phyloP scores from a whole-genome alignment of 2,329 filamentous ascomycete species.

The Aspergillus sojae region DNA sequence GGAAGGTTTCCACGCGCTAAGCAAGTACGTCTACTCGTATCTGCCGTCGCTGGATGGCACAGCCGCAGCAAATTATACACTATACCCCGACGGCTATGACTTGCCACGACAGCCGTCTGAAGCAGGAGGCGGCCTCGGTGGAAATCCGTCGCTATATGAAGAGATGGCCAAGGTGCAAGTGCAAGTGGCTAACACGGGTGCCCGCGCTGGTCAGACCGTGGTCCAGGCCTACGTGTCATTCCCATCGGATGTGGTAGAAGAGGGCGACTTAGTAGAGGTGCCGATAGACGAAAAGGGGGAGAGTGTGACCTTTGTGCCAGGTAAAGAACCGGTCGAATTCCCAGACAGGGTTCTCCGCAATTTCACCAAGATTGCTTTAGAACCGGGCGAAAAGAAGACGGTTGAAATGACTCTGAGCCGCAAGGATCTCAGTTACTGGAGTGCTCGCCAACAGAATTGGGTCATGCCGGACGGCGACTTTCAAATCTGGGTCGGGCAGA shows the following conservation, averaged over 20 bases:
- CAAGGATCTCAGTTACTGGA: slow-evolving; percentile 75
- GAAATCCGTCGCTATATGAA: slow-evolving; percentile 53
- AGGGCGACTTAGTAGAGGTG: slow-evolving; percentile 16
- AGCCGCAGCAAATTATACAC: slow-evolving; percentile 42
- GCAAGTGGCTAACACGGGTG: slow-evolving; percentile 53
- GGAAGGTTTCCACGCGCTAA: slow-evolving; percentile 59
- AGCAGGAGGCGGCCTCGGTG: slow-evolving; percentile 66
- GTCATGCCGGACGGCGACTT: slow-evolving; percentile 54
- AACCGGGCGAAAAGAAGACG: slow-evolving; percentile 54
- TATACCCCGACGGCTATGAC: slow-evolving; percentile 61
- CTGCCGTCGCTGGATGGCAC: slow-evolving; percentile 56
- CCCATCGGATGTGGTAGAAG: slow-evolving; percentile 41
- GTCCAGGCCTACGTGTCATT: slow-evolving; percentile 70
- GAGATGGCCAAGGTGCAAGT: slow-evolving; percentile 50
- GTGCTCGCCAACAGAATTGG: slow-evolving; percentile 70
- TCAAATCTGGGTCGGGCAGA: slow-evolving; percentile 39
- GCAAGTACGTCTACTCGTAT: slow-evolving; percentile 76
- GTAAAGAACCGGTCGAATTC: slow-evolving; percentile 60
- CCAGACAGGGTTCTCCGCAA: slow-evolving; percentile 65
- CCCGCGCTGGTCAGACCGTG: slow-evolving; percentile 52
- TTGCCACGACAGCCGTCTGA: slow-evolving; percentile 55
- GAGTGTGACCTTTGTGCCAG: slow-evolving; percentile 17
- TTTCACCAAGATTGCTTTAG: slow-evolving; percentile 69
- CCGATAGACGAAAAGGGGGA: slow-evolving; percentile 6
- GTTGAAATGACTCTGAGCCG: slow-evolving; percentile 65